These are phyloP conservation scores for Trichoderma oligosporum DNA, from an alignment of 2,329 filamentous ascomycete species.

Conservation along the genomic window DNA sequence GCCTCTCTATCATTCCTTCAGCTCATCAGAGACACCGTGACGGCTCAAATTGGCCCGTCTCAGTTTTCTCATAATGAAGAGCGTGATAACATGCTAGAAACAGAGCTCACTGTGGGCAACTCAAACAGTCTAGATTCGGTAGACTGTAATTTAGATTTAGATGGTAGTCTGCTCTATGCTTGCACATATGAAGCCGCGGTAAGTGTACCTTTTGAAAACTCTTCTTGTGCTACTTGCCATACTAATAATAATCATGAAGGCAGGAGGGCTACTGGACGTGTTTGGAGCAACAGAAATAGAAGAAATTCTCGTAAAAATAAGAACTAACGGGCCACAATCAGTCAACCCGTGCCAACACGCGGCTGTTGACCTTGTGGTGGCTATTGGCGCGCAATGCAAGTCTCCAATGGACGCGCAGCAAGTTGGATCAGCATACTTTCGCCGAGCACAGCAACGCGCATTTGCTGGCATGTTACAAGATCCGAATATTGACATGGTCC, in stretches of 20 bases:
- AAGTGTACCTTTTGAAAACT: not conserved
- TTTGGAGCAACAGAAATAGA: constrained; percentile 32
- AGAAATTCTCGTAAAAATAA: constrained; percentile 20
- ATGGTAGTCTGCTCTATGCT: constrained; percentile 20
- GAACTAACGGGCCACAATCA: constrained; percentile 14
- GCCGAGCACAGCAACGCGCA: constrained; percentile 44
- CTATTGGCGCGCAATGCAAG: constrained; percentile 50
- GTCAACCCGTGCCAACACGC: constrained; percentile 18
- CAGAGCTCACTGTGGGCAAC: constrained; percentile 29
- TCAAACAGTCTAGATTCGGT: constrained; percentile 4
- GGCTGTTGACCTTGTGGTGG: constrained; percentile 42
- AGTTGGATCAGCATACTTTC: constrained; percentile 41
- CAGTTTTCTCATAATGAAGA: constrained; percentile 50
- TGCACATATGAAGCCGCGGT: constrained; percentile 25
- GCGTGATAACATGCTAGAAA: constrained; percentile 52
- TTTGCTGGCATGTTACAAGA: constrained; percentile 51
- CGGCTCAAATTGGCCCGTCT: constrained; percentile 51
- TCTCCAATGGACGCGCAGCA: constrained; percentile 29
- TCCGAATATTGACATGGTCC: constrained; percentile 50
- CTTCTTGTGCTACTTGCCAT: not conserved
- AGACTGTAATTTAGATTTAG: constrained; percentile 21
- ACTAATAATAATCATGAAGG: constrained; percentile 25
- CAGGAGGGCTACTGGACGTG: constrained; percentile 34
- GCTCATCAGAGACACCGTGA: constrained; percentile 45
- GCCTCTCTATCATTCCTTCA: constrained; percentile 55